Evolutionary conservation across 2,329 filamentous ascomycete genomes (phyloP).

Genomic region (Pyrenochaeta sp.): DNA sequence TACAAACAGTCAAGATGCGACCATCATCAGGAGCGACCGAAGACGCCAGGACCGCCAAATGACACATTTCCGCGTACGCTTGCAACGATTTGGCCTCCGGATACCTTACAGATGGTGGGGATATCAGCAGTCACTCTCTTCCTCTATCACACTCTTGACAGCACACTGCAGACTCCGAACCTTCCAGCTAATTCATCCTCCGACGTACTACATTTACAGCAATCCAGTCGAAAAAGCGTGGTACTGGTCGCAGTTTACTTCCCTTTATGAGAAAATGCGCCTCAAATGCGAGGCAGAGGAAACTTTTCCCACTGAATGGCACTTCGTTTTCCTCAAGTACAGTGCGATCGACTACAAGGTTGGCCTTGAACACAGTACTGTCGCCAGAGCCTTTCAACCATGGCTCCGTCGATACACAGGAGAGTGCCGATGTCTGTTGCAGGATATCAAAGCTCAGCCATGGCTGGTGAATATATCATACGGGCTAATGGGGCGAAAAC

Average conservation of each 20-base stretch:
- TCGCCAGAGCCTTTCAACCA: neutral
- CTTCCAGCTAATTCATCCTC: neutral
- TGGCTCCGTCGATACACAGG: constrained; percentile 1
- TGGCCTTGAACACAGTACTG: neutral
- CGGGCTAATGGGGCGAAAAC: neutral
- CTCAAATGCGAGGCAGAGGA: neutral
- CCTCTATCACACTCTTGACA: neutral
- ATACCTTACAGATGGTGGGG: neutral
- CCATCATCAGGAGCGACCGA: neutral
- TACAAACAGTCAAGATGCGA: neutral
- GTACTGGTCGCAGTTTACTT: neutral
- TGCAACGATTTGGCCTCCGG: neutral
- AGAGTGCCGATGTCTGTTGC: neutral
- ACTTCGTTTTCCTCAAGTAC: neutral
- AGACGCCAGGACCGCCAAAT: neutral
- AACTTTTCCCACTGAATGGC: neutral
- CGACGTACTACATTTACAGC: neutral
- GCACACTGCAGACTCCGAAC: neutral
- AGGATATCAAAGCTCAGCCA: neutral
- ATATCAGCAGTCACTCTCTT: neutral
- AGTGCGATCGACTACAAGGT: neutral
- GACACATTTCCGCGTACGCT: neutral
- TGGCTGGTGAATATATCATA: neutral
- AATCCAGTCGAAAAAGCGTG: neutral
- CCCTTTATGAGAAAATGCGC: neutral